phyloP scores from a whole-genome alignment of 2,329 filamentous ascomycete species.

The Trichoderma lentiforme region DNA sequence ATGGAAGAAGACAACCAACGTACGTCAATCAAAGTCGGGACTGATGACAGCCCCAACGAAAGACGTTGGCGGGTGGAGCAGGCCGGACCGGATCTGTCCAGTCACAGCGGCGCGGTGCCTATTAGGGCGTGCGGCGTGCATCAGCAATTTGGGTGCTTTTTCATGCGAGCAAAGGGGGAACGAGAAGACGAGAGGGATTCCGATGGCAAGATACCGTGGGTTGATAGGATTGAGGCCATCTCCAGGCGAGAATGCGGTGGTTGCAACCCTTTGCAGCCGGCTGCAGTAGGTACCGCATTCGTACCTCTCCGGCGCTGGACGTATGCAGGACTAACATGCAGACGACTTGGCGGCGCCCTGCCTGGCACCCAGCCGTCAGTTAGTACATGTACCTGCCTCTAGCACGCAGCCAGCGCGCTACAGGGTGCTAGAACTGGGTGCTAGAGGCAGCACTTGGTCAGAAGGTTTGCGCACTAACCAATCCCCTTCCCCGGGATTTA shows the following conservation, averaged over 20 bases:
- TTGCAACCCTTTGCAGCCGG: not conserved
- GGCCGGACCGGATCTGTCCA: not conserved
- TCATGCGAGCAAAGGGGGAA: not conserved
- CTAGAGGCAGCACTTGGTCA: not conserved
- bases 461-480: not conserved
- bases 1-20: not conserved
- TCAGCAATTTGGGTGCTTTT: not conserved
- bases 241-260: not conserved
- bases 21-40: not conserved
- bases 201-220: not conserved
- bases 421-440: not conserved
- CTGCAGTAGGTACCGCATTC: not conserved
- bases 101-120: not conserved
- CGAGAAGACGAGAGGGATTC: not conserved
- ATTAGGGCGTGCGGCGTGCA: not conserved
- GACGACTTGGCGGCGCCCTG: not conserved
- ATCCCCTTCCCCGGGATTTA: constrained; percentile 16
- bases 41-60: not conserved
- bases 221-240: not conserved
- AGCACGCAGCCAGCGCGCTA: not conserved
- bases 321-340: not conserved
- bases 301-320: not conserved
- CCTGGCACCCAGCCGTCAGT: not conserved
- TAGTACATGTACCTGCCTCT: not conserved
- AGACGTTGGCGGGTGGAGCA: not conserved